Base-by-base conservation (phyloP, 345 rosid genomes). In the Ceriops zippeliana region DNA sequence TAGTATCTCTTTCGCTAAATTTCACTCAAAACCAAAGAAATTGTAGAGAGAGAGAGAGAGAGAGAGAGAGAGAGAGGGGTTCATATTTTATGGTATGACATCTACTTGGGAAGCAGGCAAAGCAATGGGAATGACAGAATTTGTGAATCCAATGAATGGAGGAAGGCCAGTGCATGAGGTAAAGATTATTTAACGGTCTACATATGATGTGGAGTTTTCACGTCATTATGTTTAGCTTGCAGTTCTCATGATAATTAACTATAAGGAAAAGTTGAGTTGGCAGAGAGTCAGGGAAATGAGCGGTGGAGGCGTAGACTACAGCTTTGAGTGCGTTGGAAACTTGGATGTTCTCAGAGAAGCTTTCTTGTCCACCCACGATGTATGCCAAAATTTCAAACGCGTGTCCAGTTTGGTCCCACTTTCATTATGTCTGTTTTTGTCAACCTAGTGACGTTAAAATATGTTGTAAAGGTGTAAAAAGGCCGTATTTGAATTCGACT, bases 251-350 rank as follows among this genome's bases (percentile, higher is more conserved):
- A 4, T 42, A 15, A 49, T 20, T 69, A 35, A 49, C 13, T 0
- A 26, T 57, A 19, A 24, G 1, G 15, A 6, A 15, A 6, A 30
- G 49, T 17, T 30, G 20, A 15, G 31, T 16, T 69, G 72, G 73
- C 85, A 89, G 90, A 82, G 28, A 65, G 81, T 89, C 28, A 72
- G 72, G 72, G 88, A 83, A 70, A 62, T 86, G 74, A 80, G 85
- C 6, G 68, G 65, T 63, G 88, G 88, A 56, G 88, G 92, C 6
- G 92, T 84, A 20, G 96, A 89, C 61, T 82, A 86, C 68, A 85
- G 83, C 78, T 82, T 89, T 20, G 90, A 87, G 66, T 89, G 92
- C 68, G 79, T 74, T 2, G 88, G 96, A 24, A 75, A 84, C 71
- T 52, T 73, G 54, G 78, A 73, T 15, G 77, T 79, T 72, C 89